These are phyloP conservation scores for Colletotrichum acutatum DNA, from an alignment of 2,329 filamentous ascomycete species.

Conservation along the genomic window DNA sequence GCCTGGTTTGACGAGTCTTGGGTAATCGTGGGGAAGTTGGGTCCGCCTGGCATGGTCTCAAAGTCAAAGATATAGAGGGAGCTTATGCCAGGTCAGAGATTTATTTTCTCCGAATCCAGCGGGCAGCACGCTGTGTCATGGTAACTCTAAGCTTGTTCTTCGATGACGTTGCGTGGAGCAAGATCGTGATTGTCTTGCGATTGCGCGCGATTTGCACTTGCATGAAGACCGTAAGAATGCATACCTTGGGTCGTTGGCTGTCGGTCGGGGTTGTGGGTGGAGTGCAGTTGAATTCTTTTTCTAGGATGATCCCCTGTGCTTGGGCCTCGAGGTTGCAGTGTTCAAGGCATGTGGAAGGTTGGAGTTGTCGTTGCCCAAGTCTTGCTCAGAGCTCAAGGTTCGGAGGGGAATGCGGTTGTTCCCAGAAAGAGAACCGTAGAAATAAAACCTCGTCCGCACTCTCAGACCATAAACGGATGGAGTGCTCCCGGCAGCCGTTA, in stretches of 20 bases:
- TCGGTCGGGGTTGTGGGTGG: conserved; percentile 9
- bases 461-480: conserved; percentile 9
- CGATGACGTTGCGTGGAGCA: conserved; percentile 22
- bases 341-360: conserved; percentile 8
- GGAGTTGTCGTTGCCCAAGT: conserved; percentile 17
- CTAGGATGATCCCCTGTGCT: conserved; percentile 21
- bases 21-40: conserved; percentile 17
- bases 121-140: conserved; percentile 19
- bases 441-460: conserved; percentile 31
- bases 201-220: conserved; percentile 18
- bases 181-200: conserved; percentile 14
- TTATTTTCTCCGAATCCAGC: conserved; percentile 19
- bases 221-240: neutral
- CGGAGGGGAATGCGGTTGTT: conserved; percentile 17
- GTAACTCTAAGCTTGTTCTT: neutral
- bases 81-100: conserved; percentile 21
- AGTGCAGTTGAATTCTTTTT: conserved; percentile 10
- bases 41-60: neutral
- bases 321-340: conserved; percentile 15
- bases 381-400: conserved; percentile 14
- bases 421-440: conserved; percentile 4
- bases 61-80: conserved; percentile 4
- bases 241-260: neutral
- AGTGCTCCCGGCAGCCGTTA: conserved; percentile 3
- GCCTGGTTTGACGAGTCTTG: neutral